Conservation (phyloP, 75 land plant species). For the Chamaecyparis obtusa region DNA sequence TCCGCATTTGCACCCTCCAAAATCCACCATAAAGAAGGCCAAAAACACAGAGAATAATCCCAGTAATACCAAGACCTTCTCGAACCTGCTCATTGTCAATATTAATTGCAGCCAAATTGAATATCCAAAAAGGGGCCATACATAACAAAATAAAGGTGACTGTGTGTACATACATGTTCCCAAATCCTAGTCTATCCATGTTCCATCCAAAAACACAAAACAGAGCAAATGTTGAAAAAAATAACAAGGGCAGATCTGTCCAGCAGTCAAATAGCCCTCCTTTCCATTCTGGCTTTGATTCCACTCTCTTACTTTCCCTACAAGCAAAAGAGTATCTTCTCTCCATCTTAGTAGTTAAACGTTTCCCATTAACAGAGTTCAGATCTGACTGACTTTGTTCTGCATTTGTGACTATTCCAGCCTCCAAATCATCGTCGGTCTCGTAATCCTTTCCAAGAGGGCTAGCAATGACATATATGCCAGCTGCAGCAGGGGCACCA, state of each 20-base stretch:
- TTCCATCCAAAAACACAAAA: slow-evolving; percentile 93
- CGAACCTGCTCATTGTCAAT: slow-evolving; percentile 58
- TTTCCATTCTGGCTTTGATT: slow-evolving; percentile 58
- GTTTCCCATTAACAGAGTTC: neutral
- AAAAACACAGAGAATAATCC: slow-evolving; percentile 64
- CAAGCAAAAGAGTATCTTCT: slow-evolving; percentile 50
- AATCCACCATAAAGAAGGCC: slow-evolving; percentile 90
- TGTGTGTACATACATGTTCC: slow-evolving; percentile 91
- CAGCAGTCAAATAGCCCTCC: slow-evolving; percentile 71
- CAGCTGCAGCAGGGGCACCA: slow-evolving; percentile 69
- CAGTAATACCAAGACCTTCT: slow-evolving; percentile 43
- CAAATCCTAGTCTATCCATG: slow-evolving; percentile 95
- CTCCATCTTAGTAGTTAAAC: slow-evolving; percentile 15
- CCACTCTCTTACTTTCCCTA: slow-evolving; percentile 37
- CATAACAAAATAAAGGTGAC: slow-evolving; percentile 81
- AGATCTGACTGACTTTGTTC: neutral
- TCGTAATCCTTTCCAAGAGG: slow-evolving; percentile 71
- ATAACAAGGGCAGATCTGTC: slow-evolving; percentile 43
- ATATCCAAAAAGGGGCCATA: slow-evolving; percentile 73
- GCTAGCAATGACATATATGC: slow-evolving; percentile 53
- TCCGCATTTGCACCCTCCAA: slow-evolving; percentile 90
- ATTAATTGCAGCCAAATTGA: slow-evolving; percentile 71
- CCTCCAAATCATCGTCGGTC: slow-evolving; percentile 41
- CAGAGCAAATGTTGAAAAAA: slow-evolving; percentile 57
- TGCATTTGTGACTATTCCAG: slow-evolving; percentile 6